phyloP scores from a whole-genome alignment of 495 filamentous ascomycete species.

The Tuber magnatum region DNA sequence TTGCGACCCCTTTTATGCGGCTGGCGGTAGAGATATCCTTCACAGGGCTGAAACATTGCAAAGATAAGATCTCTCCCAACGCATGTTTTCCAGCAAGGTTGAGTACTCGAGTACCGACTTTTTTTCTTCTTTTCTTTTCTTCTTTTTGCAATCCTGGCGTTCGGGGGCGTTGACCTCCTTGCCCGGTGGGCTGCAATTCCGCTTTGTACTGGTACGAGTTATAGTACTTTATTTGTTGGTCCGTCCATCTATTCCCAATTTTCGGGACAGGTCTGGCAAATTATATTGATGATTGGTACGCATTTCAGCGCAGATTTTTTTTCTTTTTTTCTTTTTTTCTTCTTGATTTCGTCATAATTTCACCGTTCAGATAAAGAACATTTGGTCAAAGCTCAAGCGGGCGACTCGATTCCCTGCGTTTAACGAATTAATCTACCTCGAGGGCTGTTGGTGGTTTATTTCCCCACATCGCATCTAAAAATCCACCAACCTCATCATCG shows the following conservation, averaged over 20 bases:
- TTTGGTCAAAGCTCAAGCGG: not conserved
- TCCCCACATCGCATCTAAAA: not conserved
- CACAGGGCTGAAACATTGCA: not conserved
- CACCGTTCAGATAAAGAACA: not conserved
- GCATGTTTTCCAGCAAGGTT: not conserved
- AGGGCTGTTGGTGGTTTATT: not conserved
- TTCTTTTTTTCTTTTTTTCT: too few relatives aligned
- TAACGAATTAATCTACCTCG: not conserved
- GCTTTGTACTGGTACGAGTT: not conserved
- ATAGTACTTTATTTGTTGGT: not conserved
- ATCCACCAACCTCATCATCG: not conserved
- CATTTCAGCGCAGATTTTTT: not conserved
- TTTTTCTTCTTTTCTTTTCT: not conserved
- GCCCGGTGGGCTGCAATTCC: not conserved
- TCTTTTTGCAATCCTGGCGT: not conserved
- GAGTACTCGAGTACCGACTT: not conserved
- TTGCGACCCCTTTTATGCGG: not conserved
- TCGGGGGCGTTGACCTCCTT: not conserved
- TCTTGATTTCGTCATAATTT: not conserved
- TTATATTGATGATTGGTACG: not conserved
- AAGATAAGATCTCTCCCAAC: not conserved
- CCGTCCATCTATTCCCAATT: not conserved
- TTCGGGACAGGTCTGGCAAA: not conserved
- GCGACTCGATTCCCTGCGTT: not conserved
- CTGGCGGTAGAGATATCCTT: not conserved